Evolutionary conservation across 1,139 yeast species (phyloP), one percentile per base, ranked within the genome.

Genomic region (Protomyces arabidopsidicola): DNA sequence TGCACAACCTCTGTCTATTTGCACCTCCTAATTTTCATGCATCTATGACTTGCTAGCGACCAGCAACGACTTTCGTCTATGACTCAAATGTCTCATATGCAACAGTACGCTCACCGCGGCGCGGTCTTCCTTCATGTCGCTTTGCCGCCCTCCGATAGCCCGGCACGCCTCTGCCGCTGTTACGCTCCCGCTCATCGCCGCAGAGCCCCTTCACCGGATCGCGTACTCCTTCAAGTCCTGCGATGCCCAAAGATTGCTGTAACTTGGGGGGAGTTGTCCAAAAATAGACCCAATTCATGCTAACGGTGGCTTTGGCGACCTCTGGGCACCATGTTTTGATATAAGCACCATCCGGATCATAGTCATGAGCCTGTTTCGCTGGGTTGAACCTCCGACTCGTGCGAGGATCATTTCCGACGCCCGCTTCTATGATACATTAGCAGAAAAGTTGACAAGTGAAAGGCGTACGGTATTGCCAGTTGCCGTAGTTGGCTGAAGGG

Each of bases 331-430:
- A 82, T 59, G 74, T 69, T 55, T 77, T 74, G 56, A 82, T 81
- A 69, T 76, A 82, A 0, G 71, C 71, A 2, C 84, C 84, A 2
- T 78, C 71, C 0, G 77, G 75, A 67, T 82, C 85, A 67, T 78
- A 82, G 67, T 77, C 79, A 67, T 77, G 78, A 39, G 82, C 77
- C 68, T 83, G 86, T 1, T 79, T 70, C 68, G 77, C 78, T 22
- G 85, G 84, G 68, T 83, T 82, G 71, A 83, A 81, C 18, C 82
- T 78, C 39, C 85, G 74, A 70, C 82, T 82, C 74, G 80, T 82
- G 1, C 82, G 85, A 1, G 83, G 81, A 68, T 81, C 65, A 51
- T 48, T 53, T 18, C 65, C 65, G n/a, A 59, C 60, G 31, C 58
- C 55, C 20, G 83, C 77, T 60, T 80, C 48, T 42, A 18, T 16